Base-by-base conservation (phyloP, 345 rosid species). In the Salix viminalis region DNA sequence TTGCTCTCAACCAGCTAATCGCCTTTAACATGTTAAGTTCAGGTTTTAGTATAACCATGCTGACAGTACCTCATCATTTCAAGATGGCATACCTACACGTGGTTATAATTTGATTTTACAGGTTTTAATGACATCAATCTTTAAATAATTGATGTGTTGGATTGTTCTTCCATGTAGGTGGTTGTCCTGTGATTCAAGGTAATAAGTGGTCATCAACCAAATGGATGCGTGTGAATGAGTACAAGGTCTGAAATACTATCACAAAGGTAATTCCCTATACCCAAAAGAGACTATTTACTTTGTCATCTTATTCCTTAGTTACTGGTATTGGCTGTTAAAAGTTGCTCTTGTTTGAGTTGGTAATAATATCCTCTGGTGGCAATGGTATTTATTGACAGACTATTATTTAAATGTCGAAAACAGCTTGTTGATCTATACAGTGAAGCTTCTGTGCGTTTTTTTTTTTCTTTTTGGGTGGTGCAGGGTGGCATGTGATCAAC, bases 151-250 rank as follows among this genome's bases (percentile, higher is more conserved):
- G 65, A 71, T 71, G 41, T 65, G 24, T 62, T 66, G 37, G 72
- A 69, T 56, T 36, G 66, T 65, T 36, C 61, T 21, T 72, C 80
- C 65, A 23, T 66, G 69, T 88, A 95, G 99, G 97, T 77, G 97
- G 99, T 75, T 95, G 99, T 79, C 88, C 97, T 56, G 96, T 95
- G 67, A 90, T 95, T 75, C 88, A 75, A 82, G 99, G 99, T 79
- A 91, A 93, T 83, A 93, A 95, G 80, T 95, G 99, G 99, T 95
- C 99, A 73, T 90, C 97, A 6, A 95, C 99, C 61, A 95, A 95
- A 77, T 95, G 99, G 97, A 75, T 95, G 79, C 97, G 94, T 32
- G 88, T 95, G 62, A 88, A 85, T 13, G 96, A 95, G 83, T 93
- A 90, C 81, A 86, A 80, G 78, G 85, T 66, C 80, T 93, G 75